Conservation (phyloP, 129 eudicot species). For the Logfia minima region DNA sequence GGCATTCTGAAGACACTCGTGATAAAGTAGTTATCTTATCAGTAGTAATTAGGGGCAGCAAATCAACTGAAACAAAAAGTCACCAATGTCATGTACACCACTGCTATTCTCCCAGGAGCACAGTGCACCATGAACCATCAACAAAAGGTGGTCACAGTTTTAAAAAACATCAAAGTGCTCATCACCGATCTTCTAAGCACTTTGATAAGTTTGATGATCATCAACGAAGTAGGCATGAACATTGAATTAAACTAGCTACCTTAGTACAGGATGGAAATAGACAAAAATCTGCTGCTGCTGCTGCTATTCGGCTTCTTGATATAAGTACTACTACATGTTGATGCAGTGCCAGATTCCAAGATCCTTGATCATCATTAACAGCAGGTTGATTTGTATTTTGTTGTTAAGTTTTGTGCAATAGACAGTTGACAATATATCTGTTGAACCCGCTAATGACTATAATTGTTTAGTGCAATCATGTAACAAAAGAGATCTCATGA, state of each 20-base stretch:
- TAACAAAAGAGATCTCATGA: neutral
- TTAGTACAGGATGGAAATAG: constrained; percentile 13
- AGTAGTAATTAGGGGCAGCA: constrained; percentile 58
- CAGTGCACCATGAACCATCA: constrained; percentile 41
- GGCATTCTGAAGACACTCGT: constrained; percentile 78
- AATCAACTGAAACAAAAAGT: constrained; percentile 55
- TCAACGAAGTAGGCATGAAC: constrained; percentile 39
- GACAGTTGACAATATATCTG: neutral
- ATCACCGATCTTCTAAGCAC: constrained; percentile 46
- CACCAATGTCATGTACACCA: constrained; percentile 63
- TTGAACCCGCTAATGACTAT: neutral
- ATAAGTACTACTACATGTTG: neutral
- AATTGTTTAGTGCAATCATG: neutral
- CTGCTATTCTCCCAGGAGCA: constrained; percentile 43
- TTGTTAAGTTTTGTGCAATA: constrained; percentile 1
- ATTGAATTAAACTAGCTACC: constrained; percentile 32
- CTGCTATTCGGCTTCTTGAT: neutral
- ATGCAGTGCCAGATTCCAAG: constrained; percentile 3
- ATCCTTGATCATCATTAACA: neutral
- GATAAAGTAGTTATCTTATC: constrained; percentile 68
- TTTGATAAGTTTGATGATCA: constrained; percentile 42
- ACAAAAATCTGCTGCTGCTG: neutral
- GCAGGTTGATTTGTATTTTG: neutral
- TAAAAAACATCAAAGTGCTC: constrained; percentile 45
- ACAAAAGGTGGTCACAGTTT: constrained; percentile 42